A percentile compares a stretch with the other conserved stretches of the same genome.
phyloP scores from a whole-genome alignment of 208 protist genomes.

The Leishmania major region DNA sequence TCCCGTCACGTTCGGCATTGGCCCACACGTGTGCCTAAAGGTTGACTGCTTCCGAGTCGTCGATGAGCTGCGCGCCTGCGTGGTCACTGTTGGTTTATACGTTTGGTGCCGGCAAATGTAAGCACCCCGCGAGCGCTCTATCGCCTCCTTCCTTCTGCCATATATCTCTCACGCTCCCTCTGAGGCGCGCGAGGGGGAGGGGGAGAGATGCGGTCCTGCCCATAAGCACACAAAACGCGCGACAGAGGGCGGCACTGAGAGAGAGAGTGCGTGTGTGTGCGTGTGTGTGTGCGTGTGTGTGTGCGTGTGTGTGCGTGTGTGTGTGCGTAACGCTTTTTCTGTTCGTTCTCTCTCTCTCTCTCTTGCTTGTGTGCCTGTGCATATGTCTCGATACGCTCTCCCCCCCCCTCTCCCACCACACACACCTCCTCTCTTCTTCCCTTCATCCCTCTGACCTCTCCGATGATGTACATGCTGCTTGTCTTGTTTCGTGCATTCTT shows the following conservation, averaged over 20 bases:
- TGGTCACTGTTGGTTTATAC: background rate
- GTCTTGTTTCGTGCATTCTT: background rate
- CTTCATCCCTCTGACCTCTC: background rate
- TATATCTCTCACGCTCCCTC: background rate
- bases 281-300: background rate
- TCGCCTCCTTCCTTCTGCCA: no score
- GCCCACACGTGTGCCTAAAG: background rate
- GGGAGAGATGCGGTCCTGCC: background rate
- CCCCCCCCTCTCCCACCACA: background rate
- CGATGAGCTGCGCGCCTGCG: background rate
- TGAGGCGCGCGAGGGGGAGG: no score
- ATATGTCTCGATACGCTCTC: background rate
- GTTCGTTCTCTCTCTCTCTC: background rate
- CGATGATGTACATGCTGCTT: conserved; percentile 2
- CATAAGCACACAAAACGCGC: background rate
- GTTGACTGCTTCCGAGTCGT: background rate
- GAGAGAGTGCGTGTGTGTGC: background rate
- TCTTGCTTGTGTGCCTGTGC: background rate
- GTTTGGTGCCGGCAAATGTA: background rate
- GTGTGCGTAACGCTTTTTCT: background rate
- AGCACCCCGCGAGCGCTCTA: no score
- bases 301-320: background rate
- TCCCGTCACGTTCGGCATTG: background rate
- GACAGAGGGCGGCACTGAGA: background rate
- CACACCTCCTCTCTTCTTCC: background rate